These are phyloP conservation scores for Tephrocybe sp. DNA, from an alignment of 768 basidiomycete genomes.

Conservation along the genomic window DNA sequence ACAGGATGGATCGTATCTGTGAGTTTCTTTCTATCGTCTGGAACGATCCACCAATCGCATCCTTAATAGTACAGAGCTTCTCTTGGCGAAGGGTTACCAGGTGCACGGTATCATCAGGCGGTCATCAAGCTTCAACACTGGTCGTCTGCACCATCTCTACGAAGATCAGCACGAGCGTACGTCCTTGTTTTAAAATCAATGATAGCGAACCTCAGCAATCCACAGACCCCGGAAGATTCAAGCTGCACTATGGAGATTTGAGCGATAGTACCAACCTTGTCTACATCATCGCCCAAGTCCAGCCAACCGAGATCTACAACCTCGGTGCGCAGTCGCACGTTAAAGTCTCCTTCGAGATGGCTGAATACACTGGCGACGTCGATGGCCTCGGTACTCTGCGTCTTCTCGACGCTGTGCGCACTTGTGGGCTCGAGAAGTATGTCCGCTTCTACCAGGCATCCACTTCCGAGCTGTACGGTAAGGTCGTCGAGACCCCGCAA, in stretches of 20 bases:
- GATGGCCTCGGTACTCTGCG: conserved; percentile 95
- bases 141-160: conserved; percentile 91
- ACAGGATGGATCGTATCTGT: conserved; percentile 96
- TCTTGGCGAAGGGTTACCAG: conserved; percentile 85
- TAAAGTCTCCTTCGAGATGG: conserved; percentile 99
- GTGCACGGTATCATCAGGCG: conserved; percentile 96
- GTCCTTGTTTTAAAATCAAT: conserved; percentile 24
- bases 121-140: conserved; percentile 98
- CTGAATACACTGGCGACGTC: conserved; percentile 97
- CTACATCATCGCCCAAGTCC: conserved; percentile 92
- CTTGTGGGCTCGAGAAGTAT: conserved; percentile 91
- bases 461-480: conserved; percentile 96
- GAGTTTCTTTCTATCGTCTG: conserved; percentile 28
- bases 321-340: conserved; percentile 97
- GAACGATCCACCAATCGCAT: conserved; percentile 6
- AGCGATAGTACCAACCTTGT: conserved; percentile 97
- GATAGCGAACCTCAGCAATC: background rate
- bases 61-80: conserved; percentile 68
- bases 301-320: conserved; percentile 97
- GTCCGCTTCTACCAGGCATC: conserved; percentile 97
- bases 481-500: conserved; percentile 94
- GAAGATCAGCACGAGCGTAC: conserved; percentile 89
- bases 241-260: conserved; percentile 89
- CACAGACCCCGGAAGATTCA: conserved; percentile 72
- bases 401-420: conserved; percentile 93